Conservation (phyloP, 495 filamentous ascomycete genomes). For the Trichodelitschia bisporula region DNA sequence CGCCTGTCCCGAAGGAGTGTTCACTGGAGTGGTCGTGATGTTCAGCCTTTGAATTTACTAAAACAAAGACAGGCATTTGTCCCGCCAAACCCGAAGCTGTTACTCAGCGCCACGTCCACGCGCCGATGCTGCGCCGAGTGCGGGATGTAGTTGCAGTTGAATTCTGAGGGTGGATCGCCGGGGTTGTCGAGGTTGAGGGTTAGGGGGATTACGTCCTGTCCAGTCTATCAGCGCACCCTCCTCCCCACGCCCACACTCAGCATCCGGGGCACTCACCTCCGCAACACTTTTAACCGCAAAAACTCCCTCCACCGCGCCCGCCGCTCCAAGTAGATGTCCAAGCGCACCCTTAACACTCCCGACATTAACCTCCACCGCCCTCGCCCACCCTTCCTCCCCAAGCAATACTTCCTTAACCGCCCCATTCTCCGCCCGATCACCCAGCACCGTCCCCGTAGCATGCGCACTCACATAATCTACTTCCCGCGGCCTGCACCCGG, state of each 20-base stretch:
- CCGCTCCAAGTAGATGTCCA: conserved; percentile 77
- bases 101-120: conserved; percentile 60
- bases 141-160: conserved; percentile 74
- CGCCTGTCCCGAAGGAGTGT: no score
- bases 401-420: conserved; percentile 63
- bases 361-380: conserved; percentile 45
- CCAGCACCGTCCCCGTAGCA: conserved; percentile 64
- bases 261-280: conserved; percentile 28
- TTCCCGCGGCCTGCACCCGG: conserved; percentile 33
- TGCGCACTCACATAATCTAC: conserved; percentile 95
- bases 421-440: conserved; percentile 67
- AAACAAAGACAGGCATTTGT: conserved; percentile 88
- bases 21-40: no score
- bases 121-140: conserved; percentile 37
- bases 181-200: conserved; percentile 61
- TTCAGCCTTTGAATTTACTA: conserved; percentile 23
- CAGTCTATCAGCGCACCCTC: neutral
- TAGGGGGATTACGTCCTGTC: conserved; percentile 59
- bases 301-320: conserved; percentile 70
- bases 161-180: conserved; percentile 26
- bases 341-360: conserved; percentile 88
- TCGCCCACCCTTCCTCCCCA: conserved; percentile 36
- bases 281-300: conserved; percentile 58
- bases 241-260: conserved; percentile 7
- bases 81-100: conserved; percentile 95